phyloP scores from a whole-genome alignment of 208 protist genomes.

The Strigomonas culicis region DNA sequence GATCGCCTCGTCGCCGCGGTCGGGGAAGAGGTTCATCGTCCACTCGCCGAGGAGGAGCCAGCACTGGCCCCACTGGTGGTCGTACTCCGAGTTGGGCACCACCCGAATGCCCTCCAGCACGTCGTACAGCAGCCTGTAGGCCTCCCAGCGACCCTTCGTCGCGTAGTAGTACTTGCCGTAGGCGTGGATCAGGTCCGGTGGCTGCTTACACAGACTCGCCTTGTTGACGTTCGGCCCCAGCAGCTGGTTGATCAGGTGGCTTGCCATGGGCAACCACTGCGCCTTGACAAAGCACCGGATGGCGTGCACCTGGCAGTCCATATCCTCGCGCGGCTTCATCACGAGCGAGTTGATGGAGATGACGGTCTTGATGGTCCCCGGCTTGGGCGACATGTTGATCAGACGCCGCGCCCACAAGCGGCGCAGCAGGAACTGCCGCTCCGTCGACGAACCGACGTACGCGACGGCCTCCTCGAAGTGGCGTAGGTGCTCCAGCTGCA shows the following conservation, averaged over 20 bases:
- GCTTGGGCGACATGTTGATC: slow-evolving; percentile 78
- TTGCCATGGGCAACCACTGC: slow-evolving; percentile 72
- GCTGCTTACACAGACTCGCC: slow-evolving; percentile 47
- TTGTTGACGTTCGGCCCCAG: slow-evolving; percentile 32
- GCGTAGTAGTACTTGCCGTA: slow-evolving; percentile 77
- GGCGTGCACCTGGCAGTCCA: slow-evolving; percentile 95
- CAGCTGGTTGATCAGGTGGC: slow-evolving; percentile 63
- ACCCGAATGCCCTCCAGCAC: slow-evolving; percentile 58
- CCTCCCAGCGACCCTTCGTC: slow-evolving; percentile 50
- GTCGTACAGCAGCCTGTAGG: slow-evolving; percentile 58
- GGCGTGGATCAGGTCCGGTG: slow-evolving; percentile 85
- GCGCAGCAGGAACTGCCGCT: slow-evolving; percentile 60
- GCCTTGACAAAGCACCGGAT: slow-evolving; percentile 83
- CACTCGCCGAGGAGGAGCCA: slow-evolving; percentile 87
- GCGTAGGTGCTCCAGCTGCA: slow-evolving; percentile 96
- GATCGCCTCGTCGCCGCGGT: slow-evolving; percentile 76
- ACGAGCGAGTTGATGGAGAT: slow-evolving; percentile 96
- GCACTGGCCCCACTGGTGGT: slow-evolving; percentile 74
- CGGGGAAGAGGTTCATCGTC: slow-evolving; percentile 79
- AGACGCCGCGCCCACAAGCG: slow-evolving; percentile 91
- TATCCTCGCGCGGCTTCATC: slow-evolving; percentile 88
- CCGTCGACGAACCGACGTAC: slow-evolving; percentile 78
- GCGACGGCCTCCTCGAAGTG: slow-evolving; percentile 99
- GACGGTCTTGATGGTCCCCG: slow-evolving; percentile 92
- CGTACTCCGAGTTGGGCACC: slow-evolving; percentile 26